Base-by-base conservation (phyloP, 176 grass and related monocot species). In the Triticum aestivum region DNA sequence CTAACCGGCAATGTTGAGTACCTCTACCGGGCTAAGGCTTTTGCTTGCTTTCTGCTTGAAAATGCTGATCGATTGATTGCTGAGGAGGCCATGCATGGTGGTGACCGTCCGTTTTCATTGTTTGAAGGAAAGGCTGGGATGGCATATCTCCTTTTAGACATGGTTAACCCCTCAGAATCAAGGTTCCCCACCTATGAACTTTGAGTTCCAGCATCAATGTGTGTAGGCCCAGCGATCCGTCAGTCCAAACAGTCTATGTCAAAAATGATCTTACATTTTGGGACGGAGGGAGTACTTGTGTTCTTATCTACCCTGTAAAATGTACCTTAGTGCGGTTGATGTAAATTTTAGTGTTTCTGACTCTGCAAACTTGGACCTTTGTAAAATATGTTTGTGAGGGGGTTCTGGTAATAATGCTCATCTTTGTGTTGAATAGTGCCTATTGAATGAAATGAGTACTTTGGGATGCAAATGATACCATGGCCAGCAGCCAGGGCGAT, bases 121-220 rank as follows among this genome's bases (percentile, higher is more conserved):
- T 98, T 95, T 77, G 96, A 98, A 89, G 96, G 96, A 59, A 90
- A 92, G 71, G 96, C 90, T 72, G 96, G 96, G 68, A 95, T 92
- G 90, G 91, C 93, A 9, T 91, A 92, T 82, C 90, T 98, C 75
- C 89, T 98, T 49, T 49, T 98, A 18, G 90, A 96, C 86, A 96
- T 96, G 93, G 76, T 89, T 38, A 91, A 84, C 9, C 93, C 92
- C 27, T 88, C 84, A 1, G 86, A 94, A 26, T 89, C 96, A 5
- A 87, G 82, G 64, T 98, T 98, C 35, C 93, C 93, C 0, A 90
- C 91, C 37, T 98, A 96, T 21, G 96, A 98, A 87, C 84, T 96
- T 80, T 96, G 86, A 90, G 39, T 23, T 15, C 4, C 5, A 33
- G 23, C 15, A 88, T 62, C 52, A 73, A 27, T 80, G 20, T 58